Percentiles rank a stretch among this genome's conserved stretches.
Conservation (phyloP, 1,284 basidiomycete species). For the Rhodotorula sp. region DNA sequence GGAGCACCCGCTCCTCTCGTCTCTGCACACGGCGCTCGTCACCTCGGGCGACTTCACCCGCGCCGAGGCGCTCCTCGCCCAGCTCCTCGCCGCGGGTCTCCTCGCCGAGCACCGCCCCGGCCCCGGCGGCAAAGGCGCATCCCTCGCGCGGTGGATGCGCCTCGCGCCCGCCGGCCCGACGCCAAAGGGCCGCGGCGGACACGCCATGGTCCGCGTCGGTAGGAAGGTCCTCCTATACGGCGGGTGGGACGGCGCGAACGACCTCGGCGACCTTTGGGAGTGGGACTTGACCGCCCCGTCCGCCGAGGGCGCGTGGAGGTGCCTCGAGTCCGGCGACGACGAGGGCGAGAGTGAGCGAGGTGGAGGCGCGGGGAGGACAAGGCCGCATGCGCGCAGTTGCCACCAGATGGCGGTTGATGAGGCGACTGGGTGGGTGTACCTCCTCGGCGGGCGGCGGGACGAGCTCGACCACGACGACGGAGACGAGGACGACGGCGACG, state of each 20-base stretch:
- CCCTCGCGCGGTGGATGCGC: slow-evolving; percentile 4
- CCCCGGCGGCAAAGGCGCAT: slow-evolving; percentile 6
- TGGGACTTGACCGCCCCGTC: too few relatives aligned
- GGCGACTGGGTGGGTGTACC: slow-evolving; percentile 50
- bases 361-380: not conserved
- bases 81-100: slow-evolving; percentile 34
- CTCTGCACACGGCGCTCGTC: slow-evolving; percentile 48
- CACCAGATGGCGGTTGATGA: slow-evolving; percentile 51
- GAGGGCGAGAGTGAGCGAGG: not conserved
- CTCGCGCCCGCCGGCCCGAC: slow-evolving; percentile 3
- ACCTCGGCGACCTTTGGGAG: slow-evolving; percentile 51
- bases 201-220: slow-evolving; percentile 49
- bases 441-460: slow-evolving; percentile 45
- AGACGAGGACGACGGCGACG: not conserved
- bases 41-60: slow-evolving; percentile 47
- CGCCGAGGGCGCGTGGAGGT: slow-evolving; percentile 2
- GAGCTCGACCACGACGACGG: slow-evolving; percentile 7
- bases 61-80: slow-evolving; percentile 46
- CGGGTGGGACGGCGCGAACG: slow-evolving; percentile 50
- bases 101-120: slow-evolving; percentile 34
- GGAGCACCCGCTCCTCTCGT: slow-evolving; percentile 49
- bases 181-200: slow-evolving; percentile 49
- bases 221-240: slow-evolving; percentile 49
- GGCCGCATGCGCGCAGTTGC: slow-evolving; percentile 49
- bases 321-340: not conserved